These are phyloP conservation scores for Passalora sequoiae DNA, from an alignment of 2,329 filamentous ascomycete genomes.

Conservation along the genomic window DNA sequence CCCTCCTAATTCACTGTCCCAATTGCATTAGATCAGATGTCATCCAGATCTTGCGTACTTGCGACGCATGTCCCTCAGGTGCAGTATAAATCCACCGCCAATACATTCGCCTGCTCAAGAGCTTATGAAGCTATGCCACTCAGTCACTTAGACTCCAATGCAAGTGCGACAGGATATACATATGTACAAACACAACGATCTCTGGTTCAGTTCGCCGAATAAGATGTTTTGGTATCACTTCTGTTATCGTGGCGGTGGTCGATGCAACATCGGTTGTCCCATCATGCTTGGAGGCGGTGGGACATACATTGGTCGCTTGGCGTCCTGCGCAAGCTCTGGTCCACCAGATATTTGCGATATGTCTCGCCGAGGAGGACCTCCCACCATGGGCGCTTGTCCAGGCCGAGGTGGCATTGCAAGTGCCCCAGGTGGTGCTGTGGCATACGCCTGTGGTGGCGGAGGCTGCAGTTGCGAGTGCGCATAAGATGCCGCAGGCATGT, in stretches of 20 bases:
- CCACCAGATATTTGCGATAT: conserved; percentile 58
- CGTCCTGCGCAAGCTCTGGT: conserved; percentile 45
- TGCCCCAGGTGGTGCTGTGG: conserved; percentile 36
- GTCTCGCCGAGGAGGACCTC: conserved; percentile 49
- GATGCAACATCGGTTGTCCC: conserved; percentile 36
- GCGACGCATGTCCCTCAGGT: conserved; percentile 1
- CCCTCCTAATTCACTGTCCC: not conserved
- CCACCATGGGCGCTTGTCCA: conserved; percentile 23
- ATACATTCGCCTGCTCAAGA: conserved; percentile 1
- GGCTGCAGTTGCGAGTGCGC: conserved; percentile 26
- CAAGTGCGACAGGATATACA: conserved; percentile 16
- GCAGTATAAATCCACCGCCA: conserved; percentile 1
- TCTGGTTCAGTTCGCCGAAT: too few relatives aligned
- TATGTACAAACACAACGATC: conserved; percentile 16
- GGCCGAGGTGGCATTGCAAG: conserved; percentile 32
- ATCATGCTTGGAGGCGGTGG: conserved; percentile 29
- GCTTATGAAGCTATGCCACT: not conserved
- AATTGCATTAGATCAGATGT: not conserved
- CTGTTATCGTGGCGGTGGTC: too few relatives aligned
- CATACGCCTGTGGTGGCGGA: conserved; percentile 31
- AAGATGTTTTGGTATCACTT: too few relatives aligned
- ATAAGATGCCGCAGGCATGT: conserved; percentile 42
- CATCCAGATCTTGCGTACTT: not conserved
- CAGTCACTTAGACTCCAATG: not conserved
- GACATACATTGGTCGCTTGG: conserved; percentile 56